These are phyloP conservation scores for Hirschioporus abietinus DNA, from an alignment of 768 basidiomycete genomes.

Conservation along the genomic window DNA sequence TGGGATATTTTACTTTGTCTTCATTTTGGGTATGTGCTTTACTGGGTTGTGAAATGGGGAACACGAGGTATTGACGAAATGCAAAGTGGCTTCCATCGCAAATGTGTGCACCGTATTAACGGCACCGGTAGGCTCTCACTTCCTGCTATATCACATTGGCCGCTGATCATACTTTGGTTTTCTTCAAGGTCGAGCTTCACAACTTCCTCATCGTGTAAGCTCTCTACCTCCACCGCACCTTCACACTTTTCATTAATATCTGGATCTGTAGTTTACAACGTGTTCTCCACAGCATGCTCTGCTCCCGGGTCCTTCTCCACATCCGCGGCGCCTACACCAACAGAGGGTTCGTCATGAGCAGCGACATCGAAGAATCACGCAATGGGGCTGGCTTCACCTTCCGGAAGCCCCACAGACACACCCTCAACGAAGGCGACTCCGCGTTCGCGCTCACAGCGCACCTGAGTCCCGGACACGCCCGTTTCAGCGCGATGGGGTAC, in stretches of 20 bases:
- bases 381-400: neutral
- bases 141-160: neutral
- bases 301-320: neutral
- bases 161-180: neutral
- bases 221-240: neutral
- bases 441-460: neutral
- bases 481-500: neutral
- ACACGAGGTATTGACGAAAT: neutral
- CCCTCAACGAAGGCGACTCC: neutral
- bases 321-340: constrained; percentile 1
- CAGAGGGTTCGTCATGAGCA: neutral
- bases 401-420: neutral
- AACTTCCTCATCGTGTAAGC: neutral
- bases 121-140: neutral
- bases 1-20: neutral
- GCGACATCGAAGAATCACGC: neutral
- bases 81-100: neutral
- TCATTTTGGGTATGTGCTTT: neutral
- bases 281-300: constrained; percentile 3
- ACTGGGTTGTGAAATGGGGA: neutral
- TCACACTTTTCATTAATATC: neutral
- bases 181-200: neutral
- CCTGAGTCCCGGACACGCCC: neutral
- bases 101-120: neutral
- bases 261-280: neutral